phyloP scores from a whole-genome alignment of 345 rosid species.

The Barbarea vulgaris region DNA sequence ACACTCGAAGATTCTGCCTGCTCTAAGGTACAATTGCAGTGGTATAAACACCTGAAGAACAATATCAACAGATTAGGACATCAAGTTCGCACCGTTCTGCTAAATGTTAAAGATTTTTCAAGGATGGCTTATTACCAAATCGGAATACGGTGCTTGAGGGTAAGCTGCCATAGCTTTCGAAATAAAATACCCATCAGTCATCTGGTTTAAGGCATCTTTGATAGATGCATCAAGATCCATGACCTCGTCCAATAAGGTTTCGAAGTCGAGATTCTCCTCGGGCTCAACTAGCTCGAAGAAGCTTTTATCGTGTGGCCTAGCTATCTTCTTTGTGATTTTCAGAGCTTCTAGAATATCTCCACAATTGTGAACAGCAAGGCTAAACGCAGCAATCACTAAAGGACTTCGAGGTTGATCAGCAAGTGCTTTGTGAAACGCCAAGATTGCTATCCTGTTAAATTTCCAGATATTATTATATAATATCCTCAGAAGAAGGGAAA shows the following conservation, averaged over 20 bases:
- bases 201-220: conserved; percentile 48
- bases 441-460: conserved; percentile 63
- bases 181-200: conserved; percentile 67
- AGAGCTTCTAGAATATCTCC: conserved; percentile 76
- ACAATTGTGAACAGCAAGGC: conserved; percentile 78
- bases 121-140: conserved; percentile 52
- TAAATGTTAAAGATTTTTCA: background rate
- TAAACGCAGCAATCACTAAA: conserved; percentile 69
- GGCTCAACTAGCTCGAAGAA: conserved; percentile 60
- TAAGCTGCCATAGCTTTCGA: conserved; percentile 66
- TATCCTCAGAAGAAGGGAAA: background rate
- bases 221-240: conserved; percentile 64
- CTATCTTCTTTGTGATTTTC: conserved; percentile 61
- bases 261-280: conserved; percentile 27
- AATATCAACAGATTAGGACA: background rate
- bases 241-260: conserved; percentile 53
- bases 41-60: conserved; percentile 69
- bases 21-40: conserved; percentile 49
- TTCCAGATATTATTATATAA: background rate
- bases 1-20: conserved; percentile 58
- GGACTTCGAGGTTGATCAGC: conserved; percentile 73
- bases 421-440: conserved; percentile 85
- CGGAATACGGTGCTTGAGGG: conserved; percentile 76
- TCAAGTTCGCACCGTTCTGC: background rate
- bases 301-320: conserved; percentile 47